phyloP scores from a whole-genome alignment of 2,329 filamentous ascomycete species.

The Talaromyces verruculosus region DNA sequence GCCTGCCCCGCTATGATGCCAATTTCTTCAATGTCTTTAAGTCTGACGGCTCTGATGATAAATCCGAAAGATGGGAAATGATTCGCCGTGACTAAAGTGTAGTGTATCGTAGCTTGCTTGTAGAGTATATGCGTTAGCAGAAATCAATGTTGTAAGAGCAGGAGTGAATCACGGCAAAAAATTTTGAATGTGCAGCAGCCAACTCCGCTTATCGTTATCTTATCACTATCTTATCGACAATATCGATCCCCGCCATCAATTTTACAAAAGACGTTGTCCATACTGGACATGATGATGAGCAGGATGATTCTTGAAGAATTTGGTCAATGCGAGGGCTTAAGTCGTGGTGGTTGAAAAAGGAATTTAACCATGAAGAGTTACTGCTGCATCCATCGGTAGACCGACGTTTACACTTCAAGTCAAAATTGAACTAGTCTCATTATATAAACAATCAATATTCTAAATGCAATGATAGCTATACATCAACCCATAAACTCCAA shows the following conservation, averaged over 20 bases:
- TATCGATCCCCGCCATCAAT: background rate
- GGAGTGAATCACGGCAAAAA: background rate
- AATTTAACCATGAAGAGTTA: background rate
- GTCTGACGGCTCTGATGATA: background rate
- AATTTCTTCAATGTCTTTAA: background rate
- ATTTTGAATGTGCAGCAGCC: conserved; percentile 13
- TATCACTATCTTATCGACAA: conserved; percentile 14
- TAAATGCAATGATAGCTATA: conserved; percentile 3
- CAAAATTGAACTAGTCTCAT: background rate
- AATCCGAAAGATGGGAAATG: background rate
- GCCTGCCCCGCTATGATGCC: background rate
- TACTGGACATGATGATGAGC: background rate
- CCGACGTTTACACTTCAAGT: background rate
- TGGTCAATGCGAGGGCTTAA: background rate
- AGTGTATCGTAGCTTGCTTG: background rate
- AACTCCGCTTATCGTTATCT: conserved; percentile 22
- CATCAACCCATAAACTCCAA: background rate
- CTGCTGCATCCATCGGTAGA: background rate
- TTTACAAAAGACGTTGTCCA: background rate
- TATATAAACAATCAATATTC: background rate
- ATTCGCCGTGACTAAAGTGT: background rate
- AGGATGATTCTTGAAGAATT: background rate
- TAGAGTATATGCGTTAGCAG: background rate
- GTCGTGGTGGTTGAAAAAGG: background rate
- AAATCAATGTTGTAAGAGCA: background rate